phyloP scores from a whole-genome alignment of 1,284 basidiomycete species.

The Cystobasidium slooffiae region DNA sequence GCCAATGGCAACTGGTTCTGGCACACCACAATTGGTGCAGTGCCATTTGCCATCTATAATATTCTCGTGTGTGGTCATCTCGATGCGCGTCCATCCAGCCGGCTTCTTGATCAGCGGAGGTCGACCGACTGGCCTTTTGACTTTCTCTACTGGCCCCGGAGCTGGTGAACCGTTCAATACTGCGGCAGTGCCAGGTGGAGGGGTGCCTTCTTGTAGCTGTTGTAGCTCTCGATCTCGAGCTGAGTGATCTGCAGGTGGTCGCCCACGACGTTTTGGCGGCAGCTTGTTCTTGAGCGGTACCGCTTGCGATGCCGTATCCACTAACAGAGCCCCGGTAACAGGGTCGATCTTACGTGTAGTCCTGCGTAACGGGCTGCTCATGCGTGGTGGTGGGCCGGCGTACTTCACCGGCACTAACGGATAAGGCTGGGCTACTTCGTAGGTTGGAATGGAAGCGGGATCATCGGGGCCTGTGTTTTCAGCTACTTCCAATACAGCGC shows the following conservation, averaged over 20 bases:
- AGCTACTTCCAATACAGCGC: constrained; percentile 56
- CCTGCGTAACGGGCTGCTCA: constrained; percentile 27
- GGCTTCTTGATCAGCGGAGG: constrained; percentile 30
- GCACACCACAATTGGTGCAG: constrained; percentile 81
- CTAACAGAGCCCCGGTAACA: not conserved
- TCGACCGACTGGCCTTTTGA: constrained; percentile 16
- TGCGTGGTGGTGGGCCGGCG: constrained; percentile 55
- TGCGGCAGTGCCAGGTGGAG: constrained; percentile 4
- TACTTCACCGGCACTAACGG: constrained; percentile 69
- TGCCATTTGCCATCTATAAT: constrained; percentile 84
- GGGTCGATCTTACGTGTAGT: constrained; percentile 2
- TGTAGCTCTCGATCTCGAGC: constrained; percentile 29
- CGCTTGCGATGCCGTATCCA: not conserved
- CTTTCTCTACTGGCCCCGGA: not conserved
- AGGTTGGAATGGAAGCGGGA: constrained; percentile 20
- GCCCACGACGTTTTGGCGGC: constrained; percentile 24
- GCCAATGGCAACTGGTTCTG: constrained; percentile 79
- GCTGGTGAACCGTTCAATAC: constrained; percentile 25
- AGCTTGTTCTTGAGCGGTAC: not conserved
- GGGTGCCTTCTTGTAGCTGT: constrained; percentile 18
- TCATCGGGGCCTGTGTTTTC: constrained; percentile 27
- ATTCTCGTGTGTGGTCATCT: constrained; percentile 64
- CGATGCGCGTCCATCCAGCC: constrained; percentile 33
- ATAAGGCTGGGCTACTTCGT: constrained; percentile 76
- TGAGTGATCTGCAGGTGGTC: constrained; percentile 18